Percentiles rank a stretch among this genome's conserved stretches.
Evolutionary conservation across 179 eudicot species (phyloP).

Genomic region (Actinidia chinensis): DNA sequence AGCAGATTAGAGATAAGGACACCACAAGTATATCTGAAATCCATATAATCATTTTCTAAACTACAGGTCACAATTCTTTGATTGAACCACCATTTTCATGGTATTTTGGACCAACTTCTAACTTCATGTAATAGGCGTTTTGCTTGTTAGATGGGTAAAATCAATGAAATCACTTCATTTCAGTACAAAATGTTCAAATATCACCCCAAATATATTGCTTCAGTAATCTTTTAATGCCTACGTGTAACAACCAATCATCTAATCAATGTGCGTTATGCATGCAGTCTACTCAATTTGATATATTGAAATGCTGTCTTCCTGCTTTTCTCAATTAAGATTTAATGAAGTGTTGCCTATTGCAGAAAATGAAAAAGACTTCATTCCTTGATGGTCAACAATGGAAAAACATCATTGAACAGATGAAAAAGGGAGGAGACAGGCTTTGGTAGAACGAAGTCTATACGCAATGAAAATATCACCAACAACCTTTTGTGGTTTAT

Average conservation of each 20-base stretch:
- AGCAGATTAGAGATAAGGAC: background rate
- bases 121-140: background rate
- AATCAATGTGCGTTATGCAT: background rate
- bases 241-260: background rate
- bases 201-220: background rate
- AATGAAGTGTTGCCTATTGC: background rate
- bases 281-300: background rate
- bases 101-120: background rate
- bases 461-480: background rate
- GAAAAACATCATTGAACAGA: background rate
- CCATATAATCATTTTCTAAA: background rate
- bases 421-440: background rate
- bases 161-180: background rate
- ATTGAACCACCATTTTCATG: background rate
- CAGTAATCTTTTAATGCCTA: background rate
- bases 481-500: background rate
- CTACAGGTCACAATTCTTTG: background rate
- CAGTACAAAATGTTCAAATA: background rate
- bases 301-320: background rate
- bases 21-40: background rate
- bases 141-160: background rate
- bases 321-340: background rate
- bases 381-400: slow-evolving; percentile 8
- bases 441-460: background rate
- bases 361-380: background rate